These are phyloP conservation scores for Oryza longistaminata DNA, from an alignment of 176 grass and related monocot species.

Conservation along the genomic window DNA sequence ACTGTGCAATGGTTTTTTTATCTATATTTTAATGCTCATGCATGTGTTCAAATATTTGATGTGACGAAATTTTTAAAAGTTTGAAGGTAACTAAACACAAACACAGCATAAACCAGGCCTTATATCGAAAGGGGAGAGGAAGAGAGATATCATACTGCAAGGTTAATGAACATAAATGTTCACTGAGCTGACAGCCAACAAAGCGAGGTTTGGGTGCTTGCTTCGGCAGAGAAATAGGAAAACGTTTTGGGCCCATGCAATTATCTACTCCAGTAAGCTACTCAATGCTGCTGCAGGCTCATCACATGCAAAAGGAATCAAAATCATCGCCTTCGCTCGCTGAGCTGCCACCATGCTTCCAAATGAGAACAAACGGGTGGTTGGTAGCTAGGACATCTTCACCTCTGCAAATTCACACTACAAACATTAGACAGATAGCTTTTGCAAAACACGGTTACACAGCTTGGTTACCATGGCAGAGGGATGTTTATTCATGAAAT, in stretches of 20 bases:
- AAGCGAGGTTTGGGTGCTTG: not conserved
- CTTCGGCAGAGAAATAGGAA: not conserved
- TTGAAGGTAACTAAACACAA: too few species aligned
- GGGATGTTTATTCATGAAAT: not conserved
- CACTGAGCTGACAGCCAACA: not conserved
- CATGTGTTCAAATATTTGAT: too few species aligned
- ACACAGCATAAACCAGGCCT: too few species aligned
- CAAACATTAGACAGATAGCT: conserved; percentile 5
- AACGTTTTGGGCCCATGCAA: conserved; percentile 11
- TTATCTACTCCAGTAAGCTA: conserved; percentile 2
- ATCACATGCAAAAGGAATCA: conserved; percentile 43
- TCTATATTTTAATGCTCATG: too few species aligned
- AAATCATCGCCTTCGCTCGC: not conserved
- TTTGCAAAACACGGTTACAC: not conserved
- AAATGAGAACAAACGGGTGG: conserved; percentile 6
- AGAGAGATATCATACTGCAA: not conserved
- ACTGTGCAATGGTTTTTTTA: too few species aligned
- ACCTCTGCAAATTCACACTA: not conserved
- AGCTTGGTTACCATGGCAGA: conserved; percentile 10
- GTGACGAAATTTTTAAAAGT: too few species aligned
- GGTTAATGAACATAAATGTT: conserved; percentile 5
- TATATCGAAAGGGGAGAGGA: not conserved
- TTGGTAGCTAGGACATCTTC: not conserved
- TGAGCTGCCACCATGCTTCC: not conserved
- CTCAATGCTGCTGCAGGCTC: conserved; percentile 16